These are phyloP conservation scores for Xylaria telfairii DNA, from an alignment of 495 filamentous ascomycete genomes.

Conservation along the genomic window DNA sequence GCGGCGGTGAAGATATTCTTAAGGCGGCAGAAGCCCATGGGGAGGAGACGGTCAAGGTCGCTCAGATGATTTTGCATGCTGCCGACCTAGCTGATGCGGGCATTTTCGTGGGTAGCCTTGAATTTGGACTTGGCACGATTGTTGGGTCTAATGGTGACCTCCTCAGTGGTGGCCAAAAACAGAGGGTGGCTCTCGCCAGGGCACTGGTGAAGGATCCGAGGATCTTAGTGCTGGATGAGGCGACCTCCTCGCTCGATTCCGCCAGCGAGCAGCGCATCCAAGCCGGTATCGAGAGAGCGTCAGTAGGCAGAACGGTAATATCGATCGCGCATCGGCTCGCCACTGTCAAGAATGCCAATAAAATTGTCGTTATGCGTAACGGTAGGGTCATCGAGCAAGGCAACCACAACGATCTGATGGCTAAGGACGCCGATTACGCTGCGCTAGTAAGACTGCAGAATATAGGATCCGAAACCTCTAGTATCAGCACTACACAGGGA, in stretches of 20 bases:
- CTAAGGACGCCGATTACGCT: slow-evolving; percentile 49
- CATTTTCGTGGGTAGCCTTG: slow-evolving; percentile 43
- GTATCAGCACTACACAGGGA: slow-evolving; percentile 33
- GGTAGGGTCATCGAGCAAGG: slow-evolving; percentile 64
- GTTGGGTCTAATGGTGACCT: slow-evolving; percentile 57
- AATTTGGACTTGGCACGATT: slow-evolving; percentile 53
- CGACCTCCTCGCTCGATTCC: slow-evolving; percentile 61
- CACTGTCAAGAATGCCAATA: slow-evolving; percentile 67
- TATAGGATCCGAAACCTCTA: slow-evolving; percentile 37
- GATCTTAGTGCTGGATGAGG: slow-evolving; percentile 62
- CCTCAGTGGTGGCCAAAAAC: slow-evolving; percentile 64
- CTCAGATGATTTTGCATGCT: slow-evolving; percentile 40
- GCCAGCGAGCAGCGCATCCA: slow-evolving; percentile 61
- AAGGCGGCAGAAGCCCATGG: slow-evolving; percentile 31
- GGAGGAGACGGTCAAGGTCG: slow-evolving; percentile 37
- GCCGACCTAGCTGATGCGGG: slow-evolving; percentile 48
- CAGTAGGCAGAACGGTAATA: slow-evolving; percentile 67
- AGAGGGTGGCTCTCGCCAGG: slow-evolving; percentile 66
- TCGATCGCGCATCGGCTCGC: slow-evolving; percentile 74
- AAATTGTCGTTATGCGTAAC: slow-evolving; percentile 65
- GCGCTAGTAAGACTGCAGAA: slow-evolving; percentile 45
- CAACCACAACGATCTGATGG: slow-evolving; percentile 49
- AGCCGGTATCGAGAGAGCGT: slow-evolving; percentile 53
- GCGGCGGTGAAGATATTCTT: slow-evolving; percentile 33
- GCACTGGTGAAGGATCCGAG: slow-evolving; percentile 55